Evolutionary conservation across 2,329 filamentous ascomycete genomes (phyloP).

Genomic region (Colletotrichum spaethianum): DNA sequence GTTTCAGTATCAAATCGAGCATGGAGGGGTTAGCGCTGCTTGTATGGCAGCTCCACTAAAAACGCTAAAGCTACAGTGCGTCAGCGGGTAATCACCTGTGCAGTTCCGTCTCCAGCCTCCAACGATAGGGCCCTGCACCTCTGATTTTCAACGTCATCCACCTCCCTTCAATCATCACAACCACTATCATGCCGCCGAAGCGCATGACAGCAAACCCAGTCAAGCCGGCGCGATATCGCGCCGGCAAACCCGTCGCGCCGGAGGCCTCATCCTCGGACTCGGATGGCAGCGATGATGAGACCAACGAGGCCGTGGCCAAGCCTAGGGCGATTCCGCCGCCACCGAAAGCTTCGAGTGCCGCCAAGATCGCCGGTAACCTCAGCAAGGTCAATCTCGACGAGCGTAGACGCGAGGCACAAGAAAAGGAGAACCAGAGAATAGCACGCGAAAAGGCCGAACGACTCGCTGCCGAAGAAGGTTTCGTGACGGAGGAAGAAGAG

Average conservation of each 20-base stretch:
- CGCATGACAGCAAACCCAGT: constrained; percentile 95
- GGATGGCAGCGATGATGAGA: constrained; percentile 60
- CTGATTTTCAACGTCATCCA: constrained; percentile 21
- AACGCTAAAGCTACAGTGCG: constrained; percentile 36
- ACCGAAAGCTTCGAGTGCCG: constrained; percentile 70
- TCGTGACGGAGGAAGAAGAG: constrained; percentile 71
- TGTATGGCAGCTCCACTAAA: constrained; percentile 10
- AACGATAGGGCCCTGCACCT: background rate
- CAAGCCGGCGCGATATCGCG: constrained; percentile 84
- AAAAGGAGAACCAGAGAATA: constrained; percentile 61
- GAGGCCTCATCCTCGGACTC: constrained; percentile 66
- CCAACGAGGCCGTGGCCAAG: constrained; percentile 48
- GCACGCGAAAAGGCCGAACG: constrained; percentile 66
- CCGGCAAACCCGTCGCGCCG: constrained; percentile 80
- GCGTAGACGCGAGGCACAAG: constrained; percentile 61
- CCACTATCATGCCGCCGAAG: constrained; percentile 73
- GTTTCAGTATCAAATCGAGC: background rate
- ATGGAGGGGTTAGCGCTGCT: constrained; percentile 7
- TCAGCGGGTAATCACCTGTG: constrained; percentile 19
- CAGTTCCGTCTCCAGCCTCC: constrained; percentile 21
- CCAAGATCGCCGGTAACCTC: constrained; percentile 68
- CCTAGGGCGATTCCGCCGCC: constrained; percentile 60
- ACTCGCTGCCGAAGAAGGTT: constrained; percentile 71
- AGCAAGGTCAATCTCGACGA: constrained; percentile 67
- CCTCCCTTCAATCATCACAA: background rate